Evolutionary conservation across 129 eudicot species (phyloP), one percentile per base, ranked within the genome.

Genomic region (Oenanthe sinensis): DNA sequence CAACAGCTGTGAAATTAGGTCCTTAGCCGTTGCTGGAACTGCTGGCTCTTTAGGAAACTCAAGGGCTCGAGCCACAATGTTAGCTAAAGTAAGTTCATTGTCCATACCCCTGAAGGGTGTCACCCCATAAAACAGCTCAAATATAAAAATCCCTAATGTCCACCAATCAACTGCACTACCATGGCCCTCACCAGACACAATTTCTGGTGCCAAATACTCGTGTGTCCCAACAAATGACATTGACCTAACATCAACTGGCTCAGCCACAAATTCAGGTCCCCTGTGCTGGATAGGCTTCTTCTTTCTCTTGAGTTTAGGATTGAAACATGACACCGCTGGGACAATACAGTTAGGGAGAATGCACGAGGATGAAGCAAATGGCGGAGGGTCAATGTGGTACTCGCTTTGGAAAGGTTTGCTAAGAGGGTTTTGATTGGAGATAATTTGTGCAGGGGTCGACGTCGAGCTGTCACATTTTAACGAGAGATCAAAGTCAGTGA

Each of bases 131-230:
- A 93, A 91, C 65, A 93, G 37, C 82, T 93, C 98, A 75, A 86
- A 94, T 1, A 93, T 83, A 78, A 93, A 93, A 37, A 93, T 85
- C 54, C 98, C 98, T 46, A 93, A 36, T 1, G 97, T 93, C 98
- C 98, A 93, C 97, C 98, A 93, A 71, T 93, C 98, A 37, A 93
- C 98, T n/a, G 97, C 90, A 54, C 97, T 93, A 8, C 98, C 97
- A 58, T 93, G 98, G 1, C 98, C 98, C 79, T 91, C 98, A 4
- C 97, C 93, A 0, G 97, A 93, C 50, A 93, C 96, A 14, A 93
- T 89, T 84, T 93, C 98, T 20, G 98, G 98, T 2, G 98, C 98
- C 48, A 93, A 70, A 81, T 93, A 91, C 84, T 93, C 97, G 81
- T 93, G 98, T 86, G 98, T 93, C 89, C 98, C 97, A 8, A 93